A percentile compares a stretch with the other conserved stretches of the same genome.
These are phyloP conservation scores for Avena atlantica DNA, from an alignment of 176 grass and related monocot species.

Conservation along the genomic window DNA sequence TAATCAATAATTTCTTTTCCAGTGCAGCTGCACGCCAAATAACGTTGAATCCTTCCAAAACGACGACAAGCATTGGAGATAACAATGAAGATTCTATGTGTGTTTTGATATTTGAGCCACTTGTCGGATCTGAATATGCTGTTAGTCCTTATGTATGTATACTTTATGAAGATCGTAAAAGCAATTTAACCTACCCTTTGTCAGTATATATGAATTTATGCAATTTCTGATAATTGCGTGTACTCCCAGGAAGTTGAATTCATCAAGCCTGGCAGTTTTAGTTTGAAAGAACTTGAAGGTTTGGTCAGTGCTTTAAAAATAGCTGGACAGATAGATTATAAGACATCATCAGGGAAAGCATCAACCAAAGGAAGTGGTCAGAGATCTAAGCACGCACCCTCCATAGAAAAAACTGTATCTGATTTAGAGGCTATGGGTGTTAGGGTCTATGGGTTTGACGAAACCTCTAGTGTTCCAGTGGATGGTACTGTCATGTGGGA, in stretches of 20 bases:
- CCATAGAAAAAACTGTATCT: conserved; percentile 79
- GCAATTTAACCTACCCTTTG: conserved; percentile 4
- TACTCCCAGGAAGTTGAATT: conserved; percentile 78
- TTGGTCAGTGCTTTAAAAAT: conserved; percentile 71
- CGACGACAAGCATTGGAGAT: conserved; percentile 30
- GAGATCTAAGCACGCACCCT: conserved; percentile 57
- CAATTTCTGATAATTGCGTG: conserved; percentile 1
- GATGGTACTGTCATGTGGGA: conserved; percentile 91
- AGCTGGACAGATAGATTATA: conserved; percentile 65
- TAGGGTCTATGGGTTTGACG: conserved; percentile 86
- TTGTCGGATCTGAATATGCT: conserved; percentile 68
- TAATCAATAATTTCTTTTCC: conserved; percentile 52
- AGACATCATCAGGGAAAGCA: conserved; percentile 57
- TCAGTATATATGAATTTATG: neutral
- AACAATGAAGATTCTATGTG: conserved; percentile 60
- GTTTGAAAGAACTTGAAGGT: conserved; percentile 78
- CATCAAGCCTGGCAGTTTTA: conserved; percentile 74
- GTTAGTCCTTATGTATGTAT: conserved; percentile 49
- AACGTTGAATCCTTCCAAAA: conserved; percentile 65
- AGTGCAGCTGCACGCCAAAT: conserved; percentile 88
- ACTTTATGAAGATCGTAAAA: conserved; percentile 16
- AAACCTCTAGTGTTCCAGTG: conserved; percentile 70
- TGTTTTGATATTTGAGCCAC: conserved; percentile 77
- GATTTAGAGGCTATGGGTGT: conserved; percentile 91
- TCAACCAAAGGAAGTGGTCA: conserved; percentile 56